Evolutionary conservation across 2,329 filamentous ascomycete species (phyloP).

Genomic region (Arthroderma sp.): DNA sequence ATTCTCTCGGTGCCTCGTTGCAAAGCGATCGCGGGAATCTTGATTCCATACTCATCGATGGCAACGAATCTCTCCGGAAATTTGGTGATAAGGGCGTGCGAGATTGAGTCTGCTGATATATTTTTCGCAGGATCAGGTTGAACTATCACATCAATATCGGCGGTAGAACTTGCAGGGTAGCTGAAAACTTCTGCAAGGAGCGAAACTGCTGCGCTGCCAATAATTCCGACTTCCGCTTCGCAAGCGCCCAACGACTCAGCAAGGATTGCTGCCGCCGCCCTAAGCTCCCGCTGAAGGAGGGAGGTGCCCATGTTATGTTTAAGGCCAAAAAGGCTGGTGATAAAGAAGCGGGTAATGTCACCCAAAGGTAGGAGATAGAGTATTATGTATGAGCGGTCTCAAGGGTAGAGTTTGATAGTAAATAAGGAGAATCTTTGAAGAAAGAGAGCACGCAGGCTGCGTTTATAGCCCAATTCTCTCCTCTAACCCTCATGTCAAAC

Average conservation of each 20-base stretch:
- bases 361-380: too few species aligned
- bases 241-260: not conserved
- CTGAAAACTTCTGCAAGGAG: not conserved
- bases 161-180: conserved; percentile 1
- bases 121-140: not conserved
- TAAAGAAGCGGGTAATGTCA: too few species aligned
- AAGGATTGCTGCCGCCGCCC: not conserved
- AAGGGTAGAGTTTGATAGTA: too few species aligned
- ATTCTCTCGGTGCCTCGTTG: not conserved
- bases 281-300: not conserved
- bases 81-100: not conserved
- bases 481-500: too few species aligned
- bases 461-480: too few species aligned
- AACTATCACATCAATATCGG: conserved; percentile 3
- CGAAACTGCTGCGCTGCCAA: conserved; percentile 1
- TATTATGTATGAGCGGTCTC: too few species aligned
- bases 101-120: not conserved
- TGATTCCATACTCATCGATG: not conserved
- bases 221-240: not conserved
- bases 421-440: too few species aligned
- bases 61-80: not conserved
- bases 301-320: not conserved
- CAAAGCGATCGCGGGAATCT: not conserved
- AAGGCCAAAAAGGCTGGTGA: too few species aligned
- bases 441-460: too few species aligned